Base-by-base conservation (phyloP, 2,329 filamentous ascomycete genomes). In the Colletotrichum gigasporum region DNA sequence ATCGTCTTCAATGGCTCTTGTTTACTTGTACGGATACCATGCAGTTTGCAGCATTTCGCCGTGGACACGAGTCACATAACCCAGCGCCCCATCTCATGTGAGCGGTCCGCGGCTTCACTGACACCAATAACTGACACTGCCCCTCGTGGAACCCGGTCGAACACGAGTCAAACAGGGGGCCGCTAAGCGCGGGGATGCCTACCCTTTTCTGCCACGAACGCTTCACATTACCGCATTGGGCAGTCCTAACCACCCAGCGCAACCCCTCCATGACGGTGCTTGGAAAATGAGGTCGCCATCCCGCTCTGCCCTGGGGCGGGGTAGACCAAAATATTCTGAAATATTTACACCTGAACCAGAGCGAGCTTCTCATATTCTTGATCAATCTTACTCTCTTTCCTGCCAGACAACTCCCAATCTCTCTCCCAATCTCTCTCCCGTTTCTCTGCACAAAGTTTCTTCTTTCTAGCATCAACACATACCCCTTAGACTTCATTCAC, bases 181-280 rank as follows among this genome's bases (percentile, higher is more conserved):
- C 47, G 28, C 61, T 54, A 32, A 50, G 48, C 56, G 56, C 48
- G 56, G 61, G 61, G 56, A 61, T 64, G 41, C 56, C 28, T 54
- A n/a, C 34, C 47, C 28, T 47, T 50, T 61, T 61, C 8, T 34
- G 18, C 9, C 3, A 11, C 4, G 2, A 10, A 26, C 37, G 61
- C 7, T 45, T 42, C 20, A 8, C 2, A 35, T 28, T 61, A 12
- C 61, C 56, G n/a, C 0, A 54, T 42, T 9, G 0, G 48, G 61
- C 7, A 64, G 5, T 34, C 7, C 4, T 18, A 34, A 50, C 24
- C 55, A 48, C 42, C 16, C 16, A n/a, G 8, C 28, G 24, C 16
- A 28, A 35, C 32, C 42, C 56, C 48, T 54, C 61, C 56, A 54
- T 42, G 48, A 35, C 35, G 34, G 61, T 61, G 22, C 16, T 44